Base-by-base conservation (phyloP, 1,139 yeast species). In the Saccharomyces pastorianus region DNA sequence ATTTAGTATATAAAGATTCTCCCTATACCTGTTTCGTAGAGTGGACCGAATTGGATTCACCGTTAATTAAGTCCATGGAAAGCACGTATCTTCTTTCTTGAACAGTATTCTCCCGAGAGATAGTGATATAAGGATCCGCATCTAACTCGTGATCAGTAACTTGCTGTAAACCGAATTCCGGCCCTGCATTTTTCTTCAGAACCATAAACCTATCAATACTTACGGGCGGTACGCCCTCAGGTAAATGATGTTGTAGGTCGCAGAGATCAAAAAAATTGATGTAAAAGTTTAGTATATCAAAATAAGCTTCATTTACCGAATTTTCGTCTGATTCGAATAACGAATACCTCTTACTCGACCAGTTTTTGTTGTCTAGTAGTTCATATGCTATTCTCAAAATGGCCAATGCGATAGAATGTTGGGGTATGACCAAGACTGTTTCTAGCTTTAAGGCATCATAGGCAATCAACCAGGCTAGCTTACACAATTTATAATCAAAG, bases 401-500 rank as follows among this genome's bases (percentile, higher is more conserved):
- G 1, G 91, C 88, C 54, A 89, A 68, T 0, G 97, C 95, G 49
- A 86, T 81, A 46, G 87, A 79, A 67, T 90, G 96, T 1, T 91
- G 85, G 0, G 98, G 95, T 14, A 82, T 77, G 65, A 82, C 83
- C 44, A 93, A 71, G 17, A 84, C 80, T 20, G 86, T 76, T 42
- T 87, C 88, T 1, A 96, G 83, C 53, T 84, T 80, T 67, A 85
- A 82, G 13, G 85, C 76, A 66, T 93, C 99, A 61, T 83, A 82
- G 14, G 84, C 76, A 4, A 91, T 76, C 26, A 82, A 71, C 96
- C 97, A 93, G 3, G 91, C 83, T 51, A 82, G 71, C 62, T 78
- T 75, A 8, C 83, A 74, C 26, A 76, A 65, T 27, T 72, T 68
- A 59, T 77, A 76, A 48, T 74, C 76, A 14, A 85, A 61, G 2